Base-by-base conservation (phyloP, 257 asterid species). In the Solanum sparsipilum region DNA sequence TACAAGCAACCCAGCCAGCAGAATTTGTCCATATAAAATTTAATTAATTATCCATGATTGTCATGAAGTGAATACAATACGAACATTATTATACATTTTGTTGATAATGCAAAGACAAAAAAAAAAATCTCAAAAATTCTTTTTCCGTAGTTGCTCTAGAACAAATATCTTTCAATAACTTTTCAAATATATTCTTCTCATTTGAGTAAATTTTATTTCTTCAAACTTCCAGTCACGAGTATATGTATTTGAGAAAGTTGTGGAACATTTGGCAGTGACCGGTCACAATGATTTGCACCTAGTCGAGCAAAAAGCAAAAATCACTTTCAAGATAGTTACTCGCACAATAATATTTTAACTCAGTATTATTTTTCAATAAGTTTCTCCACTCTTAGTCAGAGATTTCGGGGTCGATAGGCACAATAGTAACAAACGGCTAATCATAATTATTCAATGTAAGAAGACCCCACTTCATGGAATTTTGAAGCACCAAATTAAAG, bases 401-500 rank as follows among this genome's bases (percentile, higher is more conserved):
- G 3, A 56, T 56, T 56, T 56, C 3, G 0, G 0, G 0, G 0
- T 20, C 10, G 1, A 18, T 18, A 18, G 44, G 13, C 13, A 39
- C n/a, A 52, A 52, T 52, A 63, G 39, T 10, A 35, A 35, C 18
- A 35, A 73, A 87, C 91, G 90, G 90, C 90, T 89, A 84, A 87
- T 63, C 71, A 74, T 72, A 58, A 60, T 86, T 36, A 44, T 35
- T n/a, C 73, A 72, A 27, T 10, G 82, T 39, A 13, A 74, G 79
- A 25, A 35, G 76, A 78, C 87, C 86, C 91, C 91, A 83, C 89
- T 32, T 48, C 39, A 6, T 44, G 39, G 35, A 65, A 32, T 39
- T 46, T 89, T 86, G 67, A 78, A 78, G 83, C 87, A 79, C 89
- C 74, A 81, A 87, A 46, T 27, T 44, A 72, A 72, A 87, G 90